Conservation (phyloP, 1,284 basidiomycete species). For the Rhodotorula sp. region DNA sequence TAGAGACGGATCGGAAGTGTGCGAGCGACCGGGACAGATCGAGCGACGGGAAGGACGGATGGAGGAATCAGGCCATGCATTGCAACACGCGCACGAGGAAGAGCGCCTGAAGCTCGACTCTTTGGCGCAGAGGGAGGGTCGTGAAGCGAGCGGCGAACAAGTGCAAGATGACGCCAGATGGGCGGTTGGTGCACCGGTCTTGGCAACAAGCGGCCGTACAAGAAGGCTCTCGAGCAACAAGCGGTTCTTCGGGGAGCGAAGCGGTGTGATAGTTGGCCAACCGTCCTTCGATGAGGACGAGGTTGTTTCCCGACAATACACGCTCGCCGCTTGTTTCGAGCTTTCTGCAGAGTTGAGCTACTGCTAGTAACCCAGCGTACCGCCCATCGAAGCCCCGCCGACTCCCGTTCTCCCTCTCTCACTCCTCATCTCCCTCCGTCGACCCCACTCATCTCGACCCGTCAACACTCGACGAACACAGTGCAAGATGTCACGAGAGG, state of each 20-base stretch:
- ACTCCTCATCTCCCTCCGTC: neutral
- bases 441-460: neutral
- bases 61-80: too few relatives aligned
- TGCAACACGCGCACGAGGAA: too few relatives aligned
- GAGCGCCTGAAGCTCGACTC: too few relatives aligned
- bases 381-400: too few relatives aligned
- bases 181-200: neutral
- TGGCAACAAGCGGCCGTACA: too few relatives aligned
- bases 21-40: too few relatives aligned
- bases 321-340: neutral
- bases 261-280: neutral
- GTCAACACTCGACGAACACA: slow-evolving; percentile 1
- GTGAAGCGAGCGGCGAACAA: neutral
- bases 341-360: neutral
- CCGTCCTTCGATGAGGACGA: neutral
- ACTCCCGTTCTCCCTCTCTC: neutral
- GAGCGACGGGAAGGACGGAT: too few relatives aligned
- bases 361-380: neutral
- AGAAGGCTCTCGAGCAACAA: neutral
- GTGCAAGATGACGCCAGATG: neutral
- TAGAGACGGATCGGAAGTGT: too few relatives aligned
- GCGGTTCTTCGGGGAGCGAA: too few relatives aligned
- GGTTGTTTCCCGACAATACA: neutral
- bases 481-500: slow-evolving; percentile 45
- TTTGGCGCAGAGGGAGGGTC: neutral